Conservation (phyloP, 2,329 filamentous ascomycete genomes). For the Neurospora sp. region DNA sequence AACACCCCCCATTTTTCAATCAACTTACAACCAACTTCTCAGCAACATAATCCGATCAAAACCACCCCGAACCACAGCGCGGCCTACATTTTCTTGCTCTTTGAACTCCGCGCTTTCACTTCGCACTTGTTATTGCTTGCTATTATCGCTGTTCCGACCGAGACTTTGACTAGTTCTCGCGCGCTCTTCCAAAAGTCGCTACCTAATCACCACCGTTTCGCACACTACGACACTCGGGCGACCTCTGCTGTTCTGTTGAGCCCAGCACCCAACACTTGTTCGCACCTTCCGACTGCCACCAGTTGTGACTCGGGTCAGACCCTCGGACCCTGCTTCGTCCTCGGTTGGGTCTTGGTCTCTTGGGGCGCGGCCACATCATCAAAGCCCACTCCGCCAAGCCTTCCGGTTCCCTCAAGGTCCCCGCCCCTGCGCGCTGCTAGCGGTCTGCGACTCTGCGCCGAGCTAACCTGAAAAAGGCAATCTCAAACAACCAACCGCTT, state of each 20-base stretch:
- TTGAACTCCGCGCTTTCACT: conserved; percentile 25
- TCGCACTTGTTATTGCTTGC: conserved; percentile 16
- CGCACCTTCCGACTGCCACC: conserved; percentile 5
- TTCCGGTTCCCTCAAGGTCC: neutral
- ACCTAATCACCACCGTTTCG: neutral
- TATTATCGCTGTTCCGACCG: conserved; percentile 16
- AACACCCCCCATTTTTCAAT: conserved; percentile 11
- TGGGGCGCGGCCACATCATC: conserved; percentile 22
- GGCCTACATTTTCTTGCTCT: conserved; percentile 14
- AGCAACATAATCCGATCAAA: conserved; percentile 11
- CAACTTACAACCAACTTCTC: conserved; percentile 18
- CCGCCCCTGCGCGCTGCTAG: neutral
- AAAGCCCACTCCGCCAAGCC: conserved; percentile 3
- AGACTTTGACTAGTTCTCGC: conserved; percentile 41
- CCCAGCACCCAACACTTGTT: neutral
- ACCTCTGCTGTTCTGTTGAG: neutral
- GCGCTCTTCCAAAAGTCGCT: conserved; percentile 9
- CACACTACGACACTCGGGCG: neutral
- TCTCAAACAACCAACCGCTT: conserved; percentile 13
- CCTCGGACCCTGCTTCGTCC: conserved; percentile 13
- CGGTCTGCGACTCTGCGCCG: conserved; percentile 6
- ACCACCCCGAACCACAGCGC: conserved; percentile 14
- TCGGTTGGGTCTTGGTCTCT: conserved; percentile 12
- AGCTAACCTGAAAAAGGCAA: conserved; percentile 10
- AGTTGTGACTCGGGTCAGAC: conserved; percentile 10